Base-by-base conservation (phyloP, 2,329 filamentous ascomycete species). In the Arthroderma sp. region DNA sequence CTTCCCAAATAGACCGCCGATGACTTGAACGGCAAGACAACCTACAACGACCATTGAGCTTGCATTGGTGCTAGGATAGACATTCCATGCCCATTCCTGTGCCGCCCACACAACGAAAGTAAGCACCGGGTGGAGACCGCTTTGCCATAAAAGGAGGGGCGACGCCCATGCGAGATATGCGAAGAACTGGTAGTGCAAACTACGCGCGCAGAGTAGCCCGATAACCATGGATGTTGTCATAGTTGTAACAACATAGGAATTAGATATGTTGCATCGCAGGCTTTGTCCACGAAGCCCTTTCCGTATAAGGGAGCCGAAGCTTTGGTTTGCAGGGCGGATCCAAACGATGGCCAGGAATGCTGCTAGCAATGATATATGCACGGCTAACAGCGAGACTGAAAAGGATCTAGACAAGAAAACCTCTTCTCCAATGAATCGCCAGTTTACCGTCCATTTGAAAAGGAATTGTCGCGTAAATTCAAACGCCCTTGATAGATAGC, bases 391-490 rank as follows among this genome's bases (percentile, higher is more conserved):
- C 13, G 74, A 71, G 17, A 85, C 64, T 25, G 89, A 82, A 68
- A 95, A 94, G 1, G 74, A 69, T 59, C 75, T 80, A 63, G 83
- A 86, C 51, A 94, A 79, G 66, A 98, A 98, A 0, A 75, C 72
- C 5, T 87, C 81, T 71, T 96, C 90, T 15, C 87, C 85, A n/a
- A 96, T 74, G 69, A 97, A 97, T 56, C 91, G 84, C 93, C 93
- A 98, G 72, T 98, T 98, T 63, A 98, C 93, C 0, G 93, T 98
- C 93, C 93, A 98, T 73, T 91, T 90, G 77, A 91, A 97, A 65
- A 95, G 79, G 74, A 98, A 98, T 65, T 88, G 83, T 56, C 93
- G 81, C 51, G 87, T 90, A 59, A 98, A 79, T 74, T 98, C 90
- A 68, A 98, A 98, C 0, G 93, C 90, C 61, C 87, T 80, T 51